Conservation (phyloP, 805 yeast genomes). For the Suhomyces sp. region DNA sequence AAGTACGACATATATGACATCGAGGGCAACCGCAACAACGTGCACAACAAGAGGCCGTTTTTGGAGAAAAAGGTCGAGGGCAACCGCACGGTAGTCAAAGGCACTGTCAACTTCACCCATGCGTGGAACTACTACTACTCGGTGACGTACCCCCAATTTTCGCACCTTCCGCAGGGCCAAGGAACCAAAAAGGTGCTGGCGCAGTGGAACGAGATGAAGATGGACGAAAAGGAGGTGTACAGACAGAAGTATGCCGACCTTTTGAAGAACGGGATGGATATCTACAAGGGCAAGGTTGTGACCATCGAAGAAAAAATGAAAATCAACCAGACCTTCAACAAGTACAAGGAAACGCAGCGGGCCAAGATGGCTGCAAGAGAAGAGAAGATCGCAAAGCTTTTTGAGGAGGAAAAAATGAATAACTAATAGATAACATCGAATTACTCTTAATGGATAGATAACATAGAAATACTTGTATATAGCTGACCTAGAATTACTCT, state of each 20-base stretch:
- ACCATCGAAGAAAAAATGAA: conserved; percentile 21
- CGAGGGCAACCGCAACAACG: conserved; percentile 1
- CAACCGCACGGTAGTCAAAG: conserved; percentile 8
- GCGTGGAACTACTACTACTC: conserved; percentile 37
- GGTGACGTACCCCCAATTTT: conserved; percentile 13
- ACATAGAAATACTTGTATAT: too few species aligned
- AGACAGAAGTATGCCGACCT: conserved; percentile 27
- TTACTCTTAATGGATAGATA: too few species aligned
- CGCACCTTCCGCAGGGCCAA: conserved; percentile 12
- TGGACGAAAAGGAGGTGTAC: conserved; percentile 25
- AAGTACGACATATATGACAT: conserved; percentile 14
- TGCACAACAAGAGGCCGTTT: conserved; percentile 2
- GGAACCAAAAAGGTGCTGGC: conserved; percentile 13
- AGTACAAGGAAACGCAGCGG: conserved; percentile 11
- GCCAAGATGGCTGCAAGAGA: conserved; percentile 5
- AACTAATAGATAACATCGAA: too few species aligned
- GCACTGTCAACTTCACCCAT: conserved; percentile 24
- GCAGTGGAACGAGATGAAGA: conserved; percentile 25
- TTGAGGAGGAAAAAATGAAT: background rate
- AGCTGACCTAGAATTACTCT: too few species aligned
- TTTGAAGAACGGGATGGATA: conserved; percentile 26
- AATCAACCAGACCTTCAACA: conserved; percentile 9
- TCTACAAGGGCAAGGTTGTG: conserved; percentile 27
- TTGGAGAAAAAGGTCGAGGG: conserved; percentile 5
- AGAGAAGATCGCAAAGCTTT: background rate